Base-by-base conservation (phyloP, 192 early-diverging fungal species). In the Glomus cerebriforme region DNA sequence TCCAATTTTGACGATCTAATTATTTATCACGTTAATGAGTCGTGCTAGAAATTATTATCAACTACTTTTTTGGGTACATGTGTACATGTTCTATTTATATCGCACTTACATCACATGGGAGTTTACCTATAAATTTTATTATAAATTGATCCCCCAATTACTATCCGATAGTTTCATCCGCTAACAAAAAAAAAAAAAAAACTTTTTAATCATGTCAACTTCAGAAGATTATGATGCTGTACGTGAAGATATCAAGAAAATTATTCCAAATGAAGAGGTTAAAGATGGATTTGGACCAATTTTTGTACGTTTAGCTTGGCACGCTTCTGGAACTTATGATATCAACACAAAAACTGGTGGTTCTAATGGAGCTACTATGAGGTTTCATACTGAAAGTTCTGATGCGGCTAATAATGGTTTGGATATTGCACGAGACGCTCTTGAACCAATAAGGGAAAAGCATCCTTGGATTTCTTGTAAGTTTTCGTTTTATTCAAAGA, bases 221-320 rank as follows among this genome's bases (percentile, higher is more conserved):
- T 12, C 1, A 22, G 37, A 9, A 39, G 62, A 86, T 80, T 86
- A 85, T n/a, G 35, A 64, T 26, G 80, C 70, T 27, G 85, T 86
- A 27, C 77, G 83, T 45, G 73, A 84, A 68, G 85, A 80, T 32
- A 86, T 86, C 54, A 73, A 78, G 7, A 78, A 81, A 45, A 73
- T 82, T 22, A 79, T 87, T 72, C 81, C 79, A 29, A 63, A 84
- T 5, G 62, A 74, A 71, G 83, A 79, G 27, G 85, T 79, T 68
- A 82, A 89, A 67, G 93, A 94, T 82, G 92, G 91, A 17, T 69
- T 89, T 63, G 93, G 86, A n/a, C 93, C 93, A 29, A 87, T 94
- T 68, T 79, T 92, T 32, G 77, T 87, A 65, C 83, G 85, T 73
- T 80, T 86, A 37, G 84, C 84, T 29, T 87, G 88, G 88, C 92